These are phyloP conservation scores for Lentinula sp. DNA, from an alignment of 768 basidiomycete genomes.

Conservation along the genomic window DNA sequence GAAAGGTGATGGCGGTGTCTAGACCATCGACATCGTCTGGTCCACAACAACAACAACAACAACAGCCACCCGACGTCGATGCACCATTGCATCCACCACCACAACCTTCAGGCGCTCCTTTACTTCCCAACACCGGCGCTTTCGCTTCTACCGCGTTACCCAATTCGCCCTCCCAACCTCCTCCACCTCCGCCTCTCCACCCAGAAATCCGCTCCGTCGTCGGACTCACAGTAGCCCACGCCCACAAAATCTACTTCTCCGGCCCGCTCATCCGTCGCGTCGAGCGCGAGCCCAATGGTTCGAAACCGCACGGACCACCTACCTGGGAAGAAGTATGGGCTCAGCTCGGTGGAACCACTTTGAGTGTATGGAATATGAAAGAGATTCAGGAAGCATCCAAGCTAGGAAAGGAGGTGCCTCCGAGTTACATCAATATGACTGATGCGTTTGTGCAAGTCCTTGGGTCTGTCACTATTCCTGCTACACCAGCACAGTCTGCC, in stretches of 20 bases:
- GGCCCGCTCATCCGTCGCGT: slow-evolving; percentile 74
- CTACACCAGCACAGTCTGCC: not conserved
- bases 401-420: slow-evolving; percentile 77
- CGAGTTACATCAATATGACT: slow-evolving; percentile 80
- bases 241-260: slow-evolving; percentile 84
- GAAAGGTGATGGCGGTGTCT: not conserved
- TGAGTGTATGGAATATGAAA: slow-evolving; percentile 91
- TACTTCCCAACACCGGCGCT: not conserved
- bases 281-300: slow-evolving; percentile 75
- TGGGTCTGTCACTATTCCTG: slow-evolving; percentile 63
- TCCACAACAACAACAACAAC: slow-evolving; percentile 3
- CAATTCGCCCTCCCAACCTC: slow-evolving; percentile 9
- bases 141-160: slow-evolving; percentile 14
- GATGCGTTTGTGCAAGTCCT: slow-evolving; percentile 86
- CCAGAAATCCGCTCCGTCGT: slow-evolving; percentile 82
- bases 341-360: slow-evolving; percentile 82
- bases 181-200: slow-evolving; percentile 47
- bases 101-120: not conserved
- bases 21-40: not conserved
- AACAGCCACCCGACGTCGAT: not conserved
- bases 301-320: slow-evolving; percentile 30
- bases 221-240: slow-evolving; percentile 66
- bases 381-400: slow-evolving; percentile 80
- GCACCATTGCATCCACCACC: not conserved
- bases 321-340: slow-evolving; percentile 82